phyloP scores from a whole-genome alignment of 208 protist genomes.

The Trichomonas gallinae region DNA sequence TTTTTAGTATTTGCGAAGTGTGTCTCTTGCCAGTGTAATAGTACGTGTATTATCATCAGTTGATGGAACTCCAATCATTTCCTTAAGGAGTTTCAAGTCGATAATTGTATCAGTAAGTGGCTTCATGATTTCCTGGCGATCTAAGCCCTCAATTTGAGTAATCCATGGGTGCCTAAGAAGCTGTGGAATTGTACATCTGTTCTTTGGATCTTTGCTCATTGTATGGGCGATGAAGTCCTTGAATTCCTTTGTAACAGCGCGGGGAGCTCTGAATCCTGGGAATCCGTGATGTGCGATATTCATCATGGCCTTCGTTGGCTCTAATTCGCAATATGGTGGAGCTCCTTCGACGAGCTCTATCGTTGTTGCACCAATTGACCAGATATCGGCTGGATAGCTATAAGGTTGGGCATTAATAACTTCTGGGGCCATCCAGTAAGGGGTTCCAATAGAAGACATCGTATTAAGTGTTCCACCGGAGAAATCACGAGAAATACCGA shows the following conservation, averaged over 20 bases:
- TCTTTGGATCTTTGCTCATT: not conserved
- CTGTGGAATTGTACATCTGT: not conserved
- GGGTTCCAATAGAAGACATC: slow-evolving; percentile 21
- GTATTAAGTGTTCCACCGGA: not conserved
- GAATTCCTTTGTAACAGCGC: not conserved
- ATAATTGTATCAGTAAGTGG: not conserved
- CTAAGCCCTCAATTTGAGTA: not conserved
- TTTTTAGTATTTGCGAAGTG: not conserved
- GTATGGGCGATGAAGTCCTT: not conserved
- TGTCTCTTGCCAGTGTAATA: not conserved
- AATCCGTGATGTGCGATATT: not conserved
- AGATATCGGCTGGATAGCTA: slow-evolving; percentile 31
- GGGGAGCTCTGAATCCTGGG: not conserved
- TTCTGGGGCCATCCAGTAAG: slow-evolving; percentile 41
- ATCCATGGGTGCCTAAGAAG: not conserved
- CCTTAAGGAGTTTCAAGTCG: not conserved
- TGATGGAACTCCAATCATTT: not conserved
- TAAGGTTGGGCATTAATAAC: slow-evolving; percentile 29
- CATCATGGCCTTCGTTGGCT: not conserved
- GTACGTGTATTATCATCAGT: not conserved
- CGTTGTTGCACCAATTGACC: slow-evolving; percentile 34
- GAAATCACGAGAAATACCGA: slow-evolving; percentile 31
- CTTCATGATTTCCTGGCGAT: not conserved
- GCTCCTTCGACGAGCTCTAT: slow-evolving; percentile 32
- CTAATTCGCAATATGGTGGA: slow-evolving; percentile 30